Evolutionary conservation across 2,329 filamentous ascomycete genomes (phyloP).

Genomic region (Diplodia mutila): DNA sequence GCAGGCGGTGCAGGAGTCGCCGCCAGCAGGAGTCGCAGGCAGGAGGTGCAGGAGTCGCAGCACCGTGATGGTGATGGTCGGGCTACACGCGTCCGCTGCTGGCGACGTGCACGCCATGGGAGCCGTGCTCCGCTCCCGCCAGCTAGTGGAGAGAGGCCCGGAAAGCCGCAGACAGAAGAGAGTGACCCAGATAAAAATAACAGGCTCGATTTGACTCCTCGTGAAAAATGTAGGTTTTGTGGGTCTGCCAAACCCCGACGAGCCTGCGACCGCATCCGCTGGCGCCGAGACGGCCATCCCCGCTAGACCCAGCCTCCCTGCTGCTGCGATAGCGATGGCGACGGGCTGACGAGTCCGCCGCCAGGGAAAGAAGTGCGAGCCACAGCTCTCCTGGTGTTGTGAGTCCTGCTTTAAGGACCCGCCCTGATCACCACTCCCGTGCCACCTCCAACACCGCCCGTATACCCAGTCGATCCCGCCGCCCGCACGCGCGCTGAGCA

Average conservation of each 20-base stretch:
- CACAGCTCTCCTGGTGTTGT: background rate
- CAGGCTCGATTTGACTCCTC: background rate
- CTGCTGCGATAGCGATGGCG: background rate
- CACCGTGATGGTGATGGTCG: slow-evolving; percentile 17
- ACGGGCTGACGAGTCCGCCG: background rate
- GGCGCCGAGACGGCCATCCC: slow-evolving; percentile 12
- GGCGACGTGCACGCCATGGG: slow-evolving; percentile 5
- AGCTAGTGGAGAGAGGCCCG: background rate
- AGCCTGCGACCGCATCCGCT: slow-evolving; percentile 4
- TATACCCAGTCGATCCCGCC: slow-evolving; percentile 20
- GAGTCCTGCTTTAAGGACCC: slow-evolving; percentile 18
- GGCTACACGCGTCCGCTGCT: slow-evolving; percentile 10
- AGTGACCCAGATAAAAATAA: slow-evolving; percentile 5
- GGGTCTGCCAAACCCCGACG: slow-evolving; percentile 11
- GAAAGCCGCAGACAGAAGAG: background rate
- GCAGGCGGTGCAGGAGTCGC: background rate
- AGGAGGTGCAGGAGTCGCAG: background rate
- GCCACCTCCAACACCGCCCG: slow-evolving; percentile 5
- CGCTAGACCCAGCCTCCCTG: background rate
- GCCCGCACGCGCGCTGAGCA: slow-evolving; percentile 9
- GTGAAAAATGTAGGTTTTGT: slow-evolving; percentile 1
- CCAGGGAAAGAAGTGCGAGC: slow-evolving; percentile 12
- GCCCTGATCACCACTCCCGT: slow-evolving; percentile 25
- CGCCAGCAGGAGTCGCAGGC: background rate
- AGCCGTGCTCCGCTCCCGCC: slow-evolving; percentile 11